A percentile compares a stretch with the other conserved stretches of the same genome.
Conservation (phyloP, 306 rosid genomes). For the Citrullus amarus region DNA sequence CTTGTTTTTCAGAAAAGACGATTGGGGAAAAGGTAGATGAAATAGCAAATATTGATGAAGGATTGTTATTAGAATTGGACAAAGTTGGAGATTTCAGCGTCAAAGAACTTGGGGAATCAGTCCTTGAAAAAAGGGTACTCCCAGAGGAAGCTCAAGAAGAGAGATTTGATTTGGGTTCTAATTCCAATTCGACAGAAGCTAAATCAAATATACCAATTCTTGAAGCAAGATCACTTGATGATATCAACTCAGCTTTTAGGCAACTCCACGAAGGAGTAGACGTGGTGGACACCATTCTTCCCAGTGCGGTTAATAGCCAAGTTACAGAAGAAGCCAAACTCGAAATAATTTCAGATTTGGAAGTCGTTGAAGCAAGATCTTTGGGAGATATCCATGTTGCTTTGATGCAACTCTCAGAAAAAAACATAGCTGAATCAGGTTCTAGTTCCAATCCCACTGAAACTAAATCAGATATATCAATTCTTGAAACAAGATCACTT, state of each 20-base stretch:
- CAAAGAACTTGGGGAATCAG: constrained; percentile 27
- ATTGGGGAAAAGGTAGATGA: constrained; percentile 35
- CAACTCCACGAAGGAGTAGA: constrained; percentile 54
- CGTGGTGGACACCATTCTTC: constrained; percentile 39
- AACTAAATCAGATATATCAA: constrained; percentile 30
- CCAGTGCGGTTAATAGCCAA: constrained; percentile 31
- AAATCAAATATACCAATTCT: not conserved
- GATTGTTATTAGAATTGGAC: constrained; percentile 60
- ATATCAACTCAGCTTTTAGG: constrained; percentile 29
- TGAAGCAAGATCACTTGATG: constrained; percentile 9
- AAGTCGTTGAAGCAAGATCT: constrained; percentile 12
- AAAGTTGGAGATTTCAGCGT: constrained; percentile 72
- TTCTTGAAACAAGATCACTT: constrained; percentile 54
- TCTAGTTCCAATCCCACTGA: constrained; percentile 18
- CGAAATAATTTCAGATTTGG: constrained; percentile 24
- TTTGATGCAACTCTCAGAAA: constrained; percentile 23
- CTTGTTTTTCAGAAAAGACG: constrained; percentile 25
- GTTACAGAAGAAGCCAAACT: constrained; percentile 6
- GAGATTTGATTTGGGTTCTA: constrained; percentile 15
- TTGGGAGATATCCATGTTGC: constrained; percentile 8
- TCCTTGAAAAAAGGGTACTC: constrained; percentile 12
- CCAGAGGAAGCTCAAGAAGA: constrained; percentile 23
- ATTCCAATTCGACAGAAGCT: constrained; percentile 5
- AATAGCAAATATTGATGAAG: constrained; percentile 59
- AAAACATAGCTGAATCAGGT: not conserved